These are phyloP conservation scores for Ailanthus altissimus DNA, from an alignment of 345 rosid genomes.

Conservation along the genomic window DNA sequence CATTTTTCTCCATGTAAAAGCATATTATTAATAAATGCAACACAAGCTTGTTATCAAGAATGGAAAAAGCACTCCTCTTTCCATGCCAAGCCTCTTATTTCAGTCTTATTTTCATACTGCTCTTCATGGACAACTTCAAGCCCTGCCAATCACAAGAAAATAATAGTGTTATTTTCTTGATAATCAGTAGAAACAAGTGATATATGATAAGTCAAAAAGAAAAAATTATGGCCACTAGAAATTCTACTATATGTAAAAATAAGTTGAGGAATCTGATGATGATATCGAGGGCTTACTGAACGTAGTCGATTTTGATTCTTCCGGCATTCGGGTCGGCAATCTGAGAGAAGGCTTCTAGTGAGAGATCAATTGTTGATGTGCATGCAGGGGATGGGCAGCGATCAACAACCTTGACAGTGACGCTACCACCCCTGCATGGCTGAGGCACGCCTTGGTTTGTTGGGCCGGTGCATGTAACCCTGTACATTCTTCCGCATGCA, in stretches of 20 bases:
- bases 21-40: too few relatives aligned
- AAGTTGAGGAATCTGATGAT: too few relatives aligned
- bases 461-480: constrained; percentile 9
- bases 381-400: constrained; percentile 21
- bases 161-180: too few relatives aligned
- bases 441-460: constrained; percentile 9
- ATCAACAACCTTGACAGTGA: constrained; percentile 16
- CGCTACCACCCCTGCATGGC: constrained; percentile 23
- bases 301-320: constrained; percentile 29
- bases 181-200: too few relatives aligned
- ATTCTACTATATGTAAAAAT: too few relatives aligned
- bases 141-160: neutral
- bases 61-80: neutral
- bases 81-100: neutral
- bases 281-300: constrained; percentile 21
- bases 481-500: constrained; percentile 19
- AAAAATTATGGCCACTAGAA: too few relatives aligned
- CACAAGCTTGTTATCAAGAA: neutral
- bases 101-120: neutral
- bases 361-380: constrained; percentile 32
- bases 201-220: too few relatives aligned
- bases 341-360: constrained; percentile 34
- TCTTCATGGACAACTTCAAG: neutral
- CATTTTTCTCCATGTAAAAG: neutral
- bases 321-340: constrained; percentile 32